Percentiles rank a stretch among this genome's conserved stretches.
phyloP scores from a whole-genome alignment of 352 stramenopile species.

The Globisporangium camurandrum region DNA sequence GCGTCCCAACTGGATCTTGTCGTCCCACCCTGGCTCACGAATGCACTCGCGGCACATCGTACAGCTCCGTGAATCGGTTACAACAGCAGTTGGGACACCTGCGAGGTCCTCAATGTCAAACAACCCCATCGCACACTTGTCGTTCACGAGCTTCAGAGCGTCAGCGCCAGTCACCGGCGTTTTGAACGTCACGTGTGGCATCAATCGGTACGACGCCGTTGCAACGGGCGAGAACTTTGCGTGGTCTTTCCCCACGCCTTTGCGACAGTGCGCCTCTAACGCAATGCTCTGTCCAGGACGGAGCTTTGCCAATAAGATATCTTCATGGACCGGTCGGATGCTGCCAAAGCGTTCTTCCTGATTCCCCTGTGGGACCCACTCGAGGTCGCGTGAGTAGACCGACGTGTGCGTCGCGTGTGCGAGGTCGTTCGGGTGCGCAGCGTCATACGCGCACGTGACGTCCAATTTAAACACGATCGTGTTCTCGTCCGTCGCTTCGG shows the following conservation, averaged over 20 bases:
- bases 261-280: constrained; percentile 92
- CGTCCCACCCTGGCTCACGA: constrained; percentile 75
- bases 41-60: constrained; percentile 98
- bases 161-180: constrained; percentile 55
- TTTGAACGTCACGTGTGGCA: constrained; percentile 79
- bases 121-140: constrained; percentile 69
- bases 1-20: constrained; percentile 87
- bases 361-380: constrained; percentile 95
- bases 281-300: constrained; percentile 94
- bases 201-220: constrained; percentile 93
- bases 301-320: constrained; percentile 97
- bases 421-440: constrained; percentile 42
- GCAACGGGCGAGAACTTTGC: constrained; percentile 97
- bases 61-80: constrained; percentile 84
- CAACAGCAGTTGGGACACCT: constrained; percentile 59
- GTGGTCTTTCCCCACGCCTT: constrained; percentile 95
- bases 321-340: constrained; percentile 88
- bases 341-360: constrained; percentile 87
- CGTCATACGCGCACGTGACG: constrained; percentile 82
- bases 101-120: constrained; percentile 91
- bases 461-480: constrained; percentile 95
- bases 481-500: constrained; percentile 92
- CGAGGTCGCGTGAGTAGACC: constrained; percentile 93
- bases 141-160: constrained; percentile 48
- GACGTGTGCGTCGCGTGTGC: constrained; percentile 13